Percentiles rank a stretch among this genome's conserved stretches.
Evolutionary conservation across 108 stramenopile genomes (phyloP).

Genomic region (Nitzschia palea): DNA sequence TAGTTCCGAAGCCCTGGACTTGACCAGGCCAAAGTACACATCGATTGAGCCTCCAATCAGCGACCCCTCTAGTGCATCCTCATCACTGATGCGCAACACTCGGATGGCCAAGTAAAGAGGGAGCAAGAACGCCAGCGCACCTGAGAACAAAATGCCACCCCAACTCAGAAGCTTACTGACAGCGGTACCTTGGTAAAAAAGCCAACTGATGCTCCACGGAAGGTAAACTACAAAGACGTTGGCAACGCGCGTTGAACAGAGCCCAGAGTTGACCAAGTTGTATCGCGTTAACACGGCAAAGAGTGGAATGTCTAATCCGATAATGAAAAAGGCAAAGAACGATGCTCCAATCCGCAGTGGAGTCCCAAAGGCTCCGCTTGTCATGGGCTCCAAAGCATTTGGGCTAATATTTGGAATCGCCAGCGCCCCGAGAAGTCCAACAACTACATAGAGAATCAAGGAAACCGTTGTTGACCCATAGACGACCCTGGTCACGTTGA

Average conservation of each 20-base stretch:
- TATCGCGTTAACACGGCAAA: conserved; percentile 40
- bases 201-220: conserved; percentile 34
- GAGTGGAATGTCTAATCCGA: conserved; percentile 58
- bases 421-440: conserved; percentile 49
- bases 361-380: conserved; percentile 33
- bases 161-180: conserved; percentile 28
- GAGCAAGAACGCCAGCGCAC: conserved; percentile 37
- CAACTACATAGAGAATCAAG: conserved; percentile 31
- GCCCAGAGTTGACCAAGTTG: conserved; percentile 29
- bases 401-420: conserved; percentile 36
- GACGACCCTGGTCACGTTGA: conserved; percentile 26
- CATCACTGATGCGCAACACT: background rate
- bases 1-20: background rate
- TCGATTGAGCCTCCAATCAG: background rate
- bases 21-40: background rate
- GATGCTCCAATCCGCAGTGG: conserved; percentile 30
- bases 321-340: conserved; percentile 56
- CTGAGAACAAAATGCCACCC: conserved; percentile 40
- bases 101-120: conserved; percentile 34
- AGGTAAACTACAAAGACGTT: conserved; percentile 43
- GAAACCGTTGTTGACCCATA: conserved; percentile 31
- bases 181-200: conserved; percentile 41
- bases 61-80: background rate
- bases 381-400: conserved; percentile 40
- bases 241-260: conserved; percentile 7